Evolutionary conservation across 1,139 yeast species (phyloP).

Genomic region (Pichia sp.): DNA sequence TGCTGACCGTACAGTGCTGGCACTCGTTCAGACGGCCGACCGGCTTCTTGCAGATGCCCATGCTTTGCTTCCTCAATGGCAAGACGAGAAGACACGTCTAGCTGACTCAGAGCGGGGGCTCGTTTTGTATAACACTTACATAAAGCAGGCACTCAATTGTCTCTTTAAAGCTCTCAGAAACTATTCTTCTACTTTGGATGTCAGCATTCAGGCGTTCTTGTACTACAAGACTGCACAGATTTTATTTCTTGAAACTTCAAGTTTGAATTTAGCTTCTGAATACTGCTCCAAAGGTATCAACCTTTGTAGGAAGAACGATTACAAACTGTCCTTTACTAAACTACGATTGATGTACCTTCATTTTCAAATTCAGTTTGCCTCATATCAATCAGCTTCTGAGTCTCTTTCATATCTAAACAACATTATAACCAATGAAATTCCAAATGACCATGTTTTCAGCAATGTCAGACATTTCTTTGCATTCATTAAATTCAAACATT

Average conservation of each 20-base stretch:
- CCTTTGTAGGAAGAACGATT: constrained; percentile 29
- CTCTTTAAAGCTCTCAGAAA: constrained; percentile 30
- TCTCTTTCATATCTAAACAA: constrained; percentile 30
- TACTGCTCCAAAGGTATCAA: constrained; percentile 35
- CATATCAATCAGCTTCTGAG: constrained; percentile 20
- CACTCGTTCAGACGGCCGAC: neutral
- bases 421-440: constrained; percentile 23
- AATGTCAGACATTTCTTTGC: constrained; percentile 26
- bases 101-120: neutral
- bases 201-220: constrained; percentile 30
- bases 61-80: neutral
- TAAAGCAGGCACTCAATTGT: constrained; percentile 36
- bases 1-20: neutral
- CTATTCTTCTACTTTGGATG: constrained; percentile 29
- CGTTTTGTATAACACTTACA: constrained; percentile 30
- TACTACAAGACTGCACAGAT: constrained; percentile 34
- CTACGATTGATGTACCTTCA: constrained; percentile 32
- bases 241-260: constrained; percentile 36
- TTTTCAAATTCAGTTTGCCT: constrained; percentile 30
- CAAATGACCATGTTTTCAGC: constrained; percentile 3
- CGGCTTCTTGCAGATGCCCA: neutral
- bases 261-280: constrained; percentile 35
- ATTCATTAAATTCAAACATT: constrained; percentile 29
- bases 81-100: neutral
- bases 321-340: constrained; percentile 13